These are phyloP conservation scores for Kitagawia praeruptora DNA, from an alignment of 129 eudicot species.

Conservation along the genomic window DNA sequence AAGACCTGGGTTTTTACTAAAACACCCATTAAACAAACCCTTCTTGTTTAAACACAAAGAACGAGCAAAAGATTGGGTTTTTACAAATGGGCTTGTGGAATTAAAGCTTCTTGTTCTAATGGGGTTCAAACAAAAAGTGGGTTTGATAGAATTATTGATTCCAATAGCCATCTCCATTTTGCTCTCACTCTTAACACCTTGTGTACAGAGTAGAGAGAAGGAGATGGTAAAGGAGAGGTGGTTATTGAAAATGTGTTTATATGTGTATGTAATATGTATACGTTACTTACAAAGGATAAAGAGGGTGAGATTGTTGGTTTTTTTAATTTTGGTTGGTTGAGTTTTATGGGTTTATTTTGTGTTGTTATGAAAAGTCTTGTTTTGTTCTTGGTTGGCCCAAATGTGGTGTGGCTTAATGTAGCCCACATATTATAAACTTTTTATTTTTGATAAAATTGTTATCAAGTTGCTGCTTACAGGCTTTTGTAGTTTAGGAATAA, in stretches of 20 bases:
- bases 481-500: neutral
- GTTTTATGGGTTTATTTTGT: conserved; percentile 3
- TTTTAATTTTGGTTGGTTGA: neutral
- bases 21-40: conserved; percentile 12
- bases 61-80: conserved; percentile 35
- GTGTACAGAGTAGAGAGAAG: conserved; percentile 21
- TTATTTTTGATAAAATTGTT: too few species aligned
- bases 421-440: neutral
- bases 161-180: conserved; percentile 57
- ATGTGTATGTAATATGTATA: neutral
- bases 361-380: neutral
- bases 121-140: conserved; percentile 21
- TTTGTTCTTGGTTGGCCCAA: neutral
- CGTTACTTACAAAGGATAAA: neutral
- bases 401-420: neutral
- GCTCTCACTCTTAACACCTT: conserved; percentile 15
- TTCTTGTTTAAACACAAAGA: conserved; percentile 28
- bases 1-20: conserved; percentile 27
- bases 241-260: conserved; percentile 1
- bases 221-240: conserved; percentile 18
- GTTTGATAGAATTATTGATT: conserved; percentile 19
- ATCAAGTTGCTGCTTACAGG: neutral
- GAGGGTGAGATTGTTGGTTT: neutral
- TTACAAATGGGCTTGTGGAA: conserved; percentile 9
- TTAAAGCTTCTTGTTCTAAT: conserved; percentile 16